Evolutionary conservation across 495 filamentous ascomycete species (phyloP).

Genomic region (Lophiostoma macrostomum): DNA sequence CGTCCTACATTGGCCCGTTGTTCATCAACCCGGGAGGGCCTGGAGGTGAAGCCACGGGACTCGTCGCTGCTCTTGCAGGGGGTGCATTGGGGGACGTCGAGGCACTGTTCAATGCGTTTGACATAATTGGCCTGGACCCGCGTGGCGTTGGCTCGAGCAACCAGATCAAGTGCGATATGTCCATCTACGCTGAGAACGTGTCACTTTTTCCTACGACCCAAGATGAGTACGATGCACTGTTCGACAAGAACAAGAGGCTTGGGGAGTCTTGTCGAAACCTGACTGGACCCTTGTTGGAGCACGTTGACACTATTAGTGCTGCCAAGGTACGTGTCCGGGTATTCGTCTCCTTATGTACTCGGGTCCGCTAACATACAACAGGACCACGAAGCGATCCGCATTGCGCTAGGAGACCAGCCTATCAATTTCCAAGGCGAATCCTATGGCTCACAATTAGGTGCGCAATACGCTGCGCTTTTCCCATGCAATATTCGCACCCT

Average conservation of each 20-base stretch:
- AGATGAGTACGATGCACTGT: constrained; percentile 35
- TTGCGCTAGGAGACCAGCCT: constrained; percentile 36
- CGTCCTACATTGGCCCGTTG: constrained; percentile 35
- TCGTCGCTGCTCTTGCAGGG: neutral
- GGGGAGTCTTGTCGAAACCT: constrained; percentile 41
- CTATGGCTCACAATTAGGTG: constrained; percentile 14
- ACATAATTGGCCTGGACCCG: constrained; percentile 15
- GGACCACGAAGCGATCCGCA: constrained; percentile 47
- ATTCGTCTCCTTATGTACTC: no score
- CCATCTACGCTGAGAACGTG: constrained; percentile 39
- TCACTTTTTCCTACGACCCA: constrained; percentile 36
- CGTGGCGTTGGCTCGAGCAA: constrained; percentile 41
- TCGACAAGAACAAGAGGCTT: constrained; percentile 34
- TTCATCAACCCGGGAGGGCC: constrained; percentile 46
- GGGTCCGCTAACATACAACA: no score
- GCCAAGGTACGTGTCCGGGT: no score
- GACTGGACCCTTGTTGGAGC: constrained; percentile 37
- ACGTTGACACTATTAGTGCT: constrained; percentile 45
- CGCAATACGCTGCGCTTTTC: constrained; percentile 12
- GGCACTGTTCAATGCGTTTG: constrained; percentile 2
- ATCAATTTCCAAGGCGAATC: constrained; percentile 25
- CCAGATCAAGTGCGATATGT: constrained; percentile 42
- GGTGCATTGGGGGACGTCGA: neutral
- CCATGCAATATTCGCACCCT: constrained; percentile 15
- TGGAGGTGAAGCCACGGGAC: constrained; percentile 30